Base-by-base conservation (phyloP, 1,139 yeast species). In the Citeromyces hawaiiensis region DNA sequence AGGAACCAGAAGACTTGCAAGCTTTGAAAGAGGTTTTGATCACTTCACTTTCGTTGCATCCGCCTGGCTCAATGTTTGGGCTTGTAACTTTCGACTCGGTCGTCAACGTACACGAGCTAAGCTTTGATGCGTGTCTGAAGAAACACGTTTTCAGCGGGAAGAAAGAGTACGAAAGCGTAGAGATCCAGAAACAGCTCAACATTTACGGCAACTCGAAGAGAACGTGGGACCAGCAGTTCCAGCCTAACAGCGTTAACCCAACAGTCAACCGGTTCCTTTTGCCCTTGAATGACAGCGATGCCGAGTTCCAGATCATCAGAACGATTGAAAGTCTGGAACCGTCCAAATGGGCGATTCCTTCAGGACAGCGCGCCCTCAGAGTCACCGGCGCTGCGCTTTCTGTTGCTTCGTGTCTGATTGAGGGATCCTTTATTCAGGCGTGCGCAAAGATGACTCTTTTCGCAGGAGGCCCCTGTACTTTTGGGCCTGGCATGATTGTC, bases 401-500 rank as follows among this genome's bases (percentile, higher is more conserved):
- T 46, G 78, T 91, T 47, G 96, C 97, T 16, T 70, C 87, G 25
- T 74, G 83, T 51, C 61, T 91, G 45, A 70, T 87, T 49, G 96
- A 91, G 53, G 79, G 83, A 38, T 71, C 94, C n/a, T 88, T 76
- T 65, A 78, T 91, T 42, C 87, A 88, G 44, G 76, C 81, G 51
- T 96, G 97, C 39, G 94, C 94, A 15, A 78, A 96, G 59, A 71
- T 91, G 51, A 79, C 86, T 72, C 69, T 91, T 47, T 91, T 91
- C 54, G 78, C 95, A 37, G 94, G 93, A 41, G 99, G 98, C 45
- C 95, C 96, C 40, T 81, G 96, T 55, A 91, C 99, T 40, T 78
- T 86, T 53, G 83, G 81, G 36, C 98, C 99, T 10, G 99, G 99
- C 53, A 66, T 86, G 63, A 87, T 91, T 52, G 98, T 91, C 34